phyloP scores from a whole-genome alignment of 768 basidiomycete genomes.

The Leccinum uliginosum region DNA sequence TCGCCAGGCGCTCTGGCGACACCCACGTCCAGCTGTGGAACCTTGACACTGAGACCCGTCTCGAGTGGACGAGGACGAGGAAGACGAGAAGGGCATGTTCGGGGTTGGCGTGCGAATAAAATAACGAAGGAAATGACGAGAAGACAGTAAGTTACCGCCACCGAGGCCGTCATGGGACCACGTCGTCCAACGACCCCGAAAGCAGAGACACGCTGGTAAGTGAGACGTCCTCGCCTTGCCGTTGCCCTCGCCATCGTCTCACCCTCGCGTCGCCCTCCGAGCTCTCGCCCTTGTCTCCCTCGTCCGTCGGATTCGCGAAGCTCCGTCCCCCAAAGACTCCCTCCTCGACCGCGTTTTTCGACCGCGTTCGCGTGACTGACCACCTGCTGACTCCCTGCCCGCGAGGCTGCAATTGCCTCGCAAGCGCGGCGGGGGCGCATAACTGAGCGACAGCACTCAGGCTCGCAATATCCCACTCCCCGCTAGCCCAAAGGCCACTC shows the following conservation, averaged over 20 bases:
- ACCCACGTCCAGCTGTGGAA: conserved; percentile 93
- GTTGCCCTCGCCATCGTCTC: too few species aligned
- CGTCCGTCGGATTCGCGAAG: conserved; percentile 31
- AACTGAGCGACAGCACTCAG: conserved; percentile 23
- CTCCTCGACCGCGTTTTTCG: conserved; percentile 54
- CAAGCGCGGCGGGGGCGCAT: conserved; percentile 42
- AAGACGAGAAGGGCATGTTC: too few species aligned
- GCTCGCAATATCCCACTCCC: conserved; percentile 28
- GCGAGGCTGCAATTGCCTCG: conserved; percentile 26
- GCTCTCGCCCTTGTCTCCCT: too few species aligned
- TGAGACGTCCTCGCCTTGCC: too few species aligned
- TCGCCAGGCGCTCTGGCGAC: conserved; percentile 95
- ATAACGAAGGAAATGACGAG: too few species aligned
- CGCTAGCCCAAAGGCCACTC: conserved; percentile 71
- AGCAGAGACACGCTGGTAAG: too few species aligned
- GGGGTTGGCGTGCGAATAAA: too few species aligned
- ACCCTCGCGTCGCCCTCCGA: too few species aligned
- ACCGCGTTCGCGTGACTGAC: conserved; percentile 50
- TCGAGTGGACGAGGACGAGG: too few species aligned
- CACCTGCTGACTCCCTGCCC: conserved; percentile 35
- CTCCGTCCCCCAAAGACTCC: conserved; percentile 44
- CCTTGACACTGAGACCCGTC: conserved; percentile 86
- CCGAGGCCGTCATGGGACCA: too few species aligned
- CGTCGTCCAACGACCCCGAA: too few species aligned
- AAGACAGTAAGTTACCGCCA: too few species aligned